A percentile compares a stretch with the other conserved stretches of the same genome.
Conservation (phyloP, 768 basidiomycete genomes). For the Daedaleopsis sinensis region DNA sequence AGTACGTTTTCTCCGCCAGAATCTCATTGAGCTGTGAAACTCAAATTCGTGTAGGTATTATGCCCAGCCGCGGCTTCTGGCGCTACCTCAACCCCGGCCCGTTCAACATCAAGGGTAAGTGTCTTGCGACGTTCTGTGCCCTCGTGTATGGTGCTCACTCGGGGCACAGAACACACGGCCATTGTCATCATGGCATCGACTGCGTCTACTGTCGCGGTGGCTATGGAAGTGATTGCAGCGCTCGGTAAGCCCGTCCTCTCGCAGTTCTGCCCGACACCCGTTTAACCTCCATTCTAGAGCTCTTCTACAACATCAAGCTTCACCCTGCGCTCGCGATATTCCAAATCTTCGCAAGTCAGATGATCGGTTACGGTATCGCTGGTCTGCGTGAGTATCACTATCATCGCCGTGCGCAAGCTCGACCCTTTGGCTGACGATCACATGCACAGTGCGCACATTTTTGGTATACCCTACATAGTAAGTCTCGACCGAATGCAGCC, state of each 20-base stretch:
- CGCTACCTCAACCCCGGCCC: slow-evolving; percentile 64
- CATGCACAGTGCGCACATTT: slow-evolving; percentile 43
- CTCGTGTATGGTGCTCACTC: slow-evolving; percentile 9
- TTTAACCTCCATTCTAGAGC: slow-evolving; percentile 34
- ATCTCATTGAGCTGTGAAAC: background rate
- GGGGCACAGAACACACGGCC: slow-evolving; percentile 52
- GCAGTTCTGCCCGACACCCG: background rate
- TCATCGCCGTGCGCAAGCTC: background rate
- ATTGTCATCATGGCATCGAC: slow-evolving; percentile 66
- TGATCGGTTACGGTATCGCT: slow-evolving; percentile 37
- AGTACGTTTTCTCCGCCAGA: slow-evolving; percentile 40
- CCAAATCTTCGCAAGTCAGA: slow-evolving; percentile 55
- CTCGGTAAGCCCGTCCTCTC: slow-evolving; percentile 41
- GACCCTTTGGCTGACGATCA: background rate
- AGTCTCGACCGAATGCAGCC: slow-evolving; percentile 6
- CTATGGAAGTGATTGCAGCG: slow-evolving; percentile 62
- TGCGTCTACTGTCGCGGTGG: slow-evolving; percentile 57
- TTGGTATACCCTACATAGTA: slow-evolving; percentile 58
- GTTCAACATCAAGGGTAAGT: slow-evolving; percentile 56
- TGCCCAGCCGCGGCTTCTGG: slow-evolving; percentile 51
- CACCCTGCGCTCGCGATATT: slow-evolving; percentile 56
- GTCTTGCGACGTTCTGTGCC: background rate
- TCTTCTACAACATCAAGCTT: slow-evolving; percentile 53
- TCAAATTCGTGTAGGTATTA: slow-evolving; percentile 30
- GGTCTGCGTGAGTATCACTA: slow-evolving; percentile 28